phyloP scores from a whole-genome alignment of 2,329 filamentous ascomycete genomes.

The Aspergillus jensenii region DNA sequence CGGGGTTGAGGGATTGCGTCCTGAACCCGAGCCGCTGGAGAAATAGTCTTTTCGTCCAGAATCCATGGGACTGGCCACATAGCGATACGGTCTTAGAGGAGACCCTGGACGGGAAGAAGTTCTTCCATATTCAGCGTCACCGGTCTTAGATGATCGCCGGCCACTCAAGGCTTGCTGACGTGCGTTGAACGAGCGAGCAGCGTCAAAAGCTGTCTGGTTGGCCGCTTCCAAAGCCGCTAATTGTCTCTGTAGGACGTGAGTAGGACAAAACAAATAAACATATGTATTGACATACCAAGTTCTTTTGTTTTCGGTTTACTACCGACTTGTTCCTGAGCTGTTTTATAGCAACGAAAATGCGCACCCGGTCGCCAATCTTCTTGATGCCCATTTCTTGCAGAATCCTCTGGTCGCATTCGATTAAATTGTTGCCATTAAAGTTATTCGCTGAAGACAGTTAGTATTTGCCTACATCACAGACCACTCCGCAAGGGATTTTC shows the following conservation, averaged over 20 bases:
- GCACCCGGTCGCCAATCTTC: conserved; percentile 93
- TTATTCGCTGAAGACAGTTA: conserved; percentile 64
- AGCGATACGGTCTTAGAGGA: conserved; percentile 63
- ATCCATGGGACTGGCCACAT: conserved; percentile 60
- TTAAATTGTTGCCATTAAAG: conserved; percentile 93
- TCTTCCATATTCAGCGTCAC: conserved; percentile 52
- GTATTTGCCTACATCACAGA: conserved; percentile 18
- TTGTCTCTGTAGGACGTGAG: conserved; percentile 65
- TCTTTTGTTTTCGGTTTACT: conserved; percentile 76
- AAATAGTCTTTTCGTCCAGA: conserved; percentile 56
- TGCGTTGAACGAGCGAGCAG: conserved; percentile 62
- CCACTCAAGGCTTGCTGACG: conserved; percentile 52
- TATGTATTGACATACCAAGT: conserved; percentile 63
- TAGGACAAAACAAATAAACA: neutral
- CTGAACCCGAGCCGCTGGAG: conserved; percentile 54
- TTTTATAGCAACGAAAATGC: conserved; percentile 83
- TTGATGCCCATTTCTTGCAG: conserved; percentile 98
- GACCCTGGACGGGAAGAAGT: conserved; percentile 69
- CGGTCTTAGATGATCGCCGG: conserved; percentile 60
- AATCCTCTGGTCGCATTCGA: conserved; percentile 95
- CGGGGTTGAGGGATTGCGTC: conserved; percentile 60
- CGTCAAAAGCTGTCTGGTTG: conserved; percentile 59
- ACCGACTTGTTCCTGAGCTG: conserved; percentile 75
- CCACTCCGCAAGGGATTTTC: neutral
- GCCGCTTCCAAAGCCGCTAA: conserved; percentile 73